phyloP scores from a whole-genome alignment of 306 rosid species.

The Pachyrhizus erosus region DNA sequence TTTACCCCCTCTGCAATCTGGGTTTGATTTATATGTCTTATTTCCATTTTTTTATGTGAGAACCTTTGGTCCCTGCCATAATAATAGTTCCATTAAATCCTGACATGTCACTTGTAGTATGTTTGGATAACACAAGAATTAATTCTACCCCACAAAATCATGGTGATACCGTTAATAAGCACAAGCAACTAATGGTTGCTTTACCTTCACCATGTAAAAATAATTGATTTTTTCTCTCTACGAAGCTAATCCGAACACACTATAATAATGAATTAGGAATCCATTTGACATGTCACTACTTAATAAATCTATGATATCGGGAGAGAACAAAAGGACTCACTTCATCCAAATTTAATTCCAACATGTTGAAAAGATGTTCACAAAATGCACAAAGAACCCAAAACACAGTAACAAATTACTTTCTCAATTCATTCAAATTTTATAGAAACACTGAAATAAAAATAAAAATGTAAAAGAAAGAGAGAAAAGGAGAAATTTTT shows the following conservation, averaged over 20 bases:
- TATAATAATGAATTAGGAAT: background rate
- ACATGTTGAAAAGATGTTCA: background rate
- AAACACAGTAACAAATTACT: background rate
- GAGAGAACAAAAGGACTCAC: background rate
- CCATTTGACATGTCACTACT: background rate
- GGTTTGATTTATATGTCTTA: background rate
- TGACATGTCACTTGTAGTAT: background rate
- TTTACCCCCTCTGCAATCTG: background rate
- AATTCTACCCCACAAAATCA: too few relatives aligned
- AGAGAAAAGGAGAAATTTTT: background rate
- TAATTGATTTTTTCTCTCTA: too few relatives aligned
- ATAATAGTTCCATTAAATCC: background rate
- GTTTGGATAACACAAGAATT: too few relatives aligned
- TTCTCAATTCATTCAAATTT: background rate
- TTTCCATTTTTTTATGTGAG: too few relatives aligned
- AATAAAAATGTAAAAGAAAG: background rate
- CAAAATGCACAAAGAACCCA: slow-evolving; percentile 6
- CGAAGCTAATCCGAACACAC: too few relatives aligned
- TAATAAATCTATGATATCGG: background rate
- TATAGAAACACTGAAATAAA: background rate
- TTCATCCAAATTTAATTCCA: background rate
- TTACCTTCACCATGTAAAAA: too few relatives aligned
- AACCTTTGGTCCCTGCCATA: background rate
- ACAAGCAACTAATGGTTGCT: too few relatives aligned
- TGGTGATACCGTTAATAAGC: too few relatives aligned